Conservation (phyloP, 2,329 filamentous ascomycete species). For the Fusarium redolens region DNA sequence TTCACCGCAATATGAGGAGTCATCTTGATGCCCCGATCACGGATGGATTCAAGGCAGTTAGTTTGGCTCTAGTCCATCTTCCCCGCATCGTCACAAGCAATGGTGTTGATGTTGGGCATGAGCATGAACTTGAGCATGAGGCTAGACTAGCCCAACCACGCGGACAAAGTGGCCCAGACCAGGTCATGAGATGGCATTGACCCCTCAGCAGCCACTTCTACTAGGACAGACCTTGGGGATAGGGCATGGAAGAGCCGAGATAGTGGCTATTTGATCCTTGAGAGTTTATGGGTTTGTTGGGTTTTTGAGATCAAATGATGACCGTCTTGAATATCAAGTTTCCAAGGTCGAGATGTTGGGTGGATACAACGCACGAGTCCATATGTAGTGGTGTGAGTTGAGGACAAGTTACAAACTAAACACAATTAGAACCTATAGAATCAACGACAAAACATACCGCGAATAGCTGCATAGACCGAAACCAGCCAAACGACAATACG, state of each 20-base stretch:
- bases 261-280: slow-evolving; percentile 22
- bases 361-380: slow-evolving; percentile 2
- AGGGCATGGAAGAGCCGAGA: slow-evolving; percentile 1
- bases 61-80: not conserved
- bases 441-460: not conserved
- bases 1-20: slow-evolving; percentile 36
- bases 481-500: slow-evolving; percentile 15
- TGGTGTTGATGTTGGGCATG: slow-evolving; percentile 29
- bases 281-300: not conserved
- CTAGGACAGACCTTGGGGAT: slow-evolving; percentile 1
- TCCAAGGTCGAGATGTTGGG: slow-evolving; percentile 1
- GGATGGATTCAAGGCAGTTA: slow-evolving; percentile 12
- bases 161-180: slow-evolving; percentile 15
- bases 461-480: slow-evolving; percentile 26
- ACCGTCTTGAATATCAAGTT: not conserved
- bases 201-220: slow-evolving; percentile 10
- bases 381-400: not conserved
- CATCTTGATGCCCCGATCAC: slow-evolving; percentile 15
- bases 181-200: slow-evolving; percentile 34
- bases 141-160: slow-evolving; percentile 28
- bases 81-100: slow-evolving; percentile 34
- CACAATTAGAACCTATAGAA: not conserved
- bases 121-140: slow-evolving; percentile 17
- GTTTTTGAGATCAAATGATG: slow-evolving; percentile 25
- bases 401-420: slow-evolving; percentile 23